Percentiles rank a stretch among this genome's conserved stretches.
Evolutionary conservation across 2,329 filamentous ascomycete genomes (phyloP).

Genomic region (Sarocladium oryzae): DNA sequence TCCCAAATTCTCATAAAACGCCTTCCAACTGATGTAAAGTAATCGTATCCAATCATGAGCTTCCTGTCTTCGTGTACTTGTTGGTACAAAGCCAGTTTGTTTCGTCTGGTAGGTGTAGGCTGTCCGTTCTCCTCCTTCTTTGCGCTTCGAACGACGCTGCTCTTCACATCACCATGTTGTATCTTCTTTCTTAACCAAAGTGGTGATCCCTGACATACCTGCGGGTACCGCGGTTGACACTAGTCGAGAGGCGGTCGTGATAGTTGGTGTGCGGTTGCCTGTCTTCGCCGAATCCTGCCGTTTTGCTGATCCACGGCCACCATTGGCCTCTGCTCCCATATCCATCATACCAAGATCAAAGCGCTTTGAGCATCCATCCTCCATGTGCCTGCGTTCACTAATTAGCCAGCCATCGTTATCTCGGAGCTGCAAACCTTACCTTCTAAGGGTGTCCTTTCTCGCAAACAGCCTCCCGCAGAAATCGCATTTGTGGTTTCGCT

Average conservation of each 20-base stretch:
- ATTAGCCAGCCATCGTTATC: background rate
- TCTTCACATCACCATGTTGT: too few relatives aligned
- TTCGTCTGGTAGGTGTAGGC: background rate
- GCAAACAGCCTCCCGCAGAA: conserved; percentile 68
- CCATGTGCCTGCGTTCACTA: conserved; percentile 54
- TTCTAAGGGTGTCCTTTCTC: conserved; percentile 74
- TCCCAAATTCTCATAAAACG: too few relatives aligned
- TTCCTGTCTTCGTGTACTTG: background rate
- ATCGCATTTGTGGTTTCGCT: conserved; percentile 62
- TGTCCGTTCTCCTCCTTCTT: background rate
- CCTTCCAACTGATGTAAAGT: too few relatives aligned
- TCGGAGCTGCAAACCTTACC: conserved; percentile 41
- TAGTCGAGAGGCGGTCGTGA: background rate
- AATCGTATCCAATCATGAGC: too few relatives aligned
- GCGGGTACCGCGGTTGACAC: background rate
- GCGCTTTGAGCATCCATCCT: conserved; percentile 67
- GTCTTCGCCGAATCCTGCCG: conserved; percentile 10
- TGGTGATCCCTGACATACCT: background rate
- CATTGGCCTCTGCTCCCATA: conserved; percentile 27
- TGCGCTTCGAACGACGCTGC: background rate
- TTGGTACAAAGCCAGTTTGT: background rate
- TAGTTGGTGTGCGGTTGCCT: background rate
- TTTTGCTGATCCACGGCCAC: conserved; percentile 17
- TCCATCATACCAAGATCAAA: conserved; percentile 51
- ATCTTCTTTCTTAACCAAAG: too few relatives aligned